A percentile compares a stretch with the other conserved stretches of the same genome.
Evolutionary conservation across 108 stramenopile species (phyloP).

Genomic region (Nitzschia sp.): DNA sequence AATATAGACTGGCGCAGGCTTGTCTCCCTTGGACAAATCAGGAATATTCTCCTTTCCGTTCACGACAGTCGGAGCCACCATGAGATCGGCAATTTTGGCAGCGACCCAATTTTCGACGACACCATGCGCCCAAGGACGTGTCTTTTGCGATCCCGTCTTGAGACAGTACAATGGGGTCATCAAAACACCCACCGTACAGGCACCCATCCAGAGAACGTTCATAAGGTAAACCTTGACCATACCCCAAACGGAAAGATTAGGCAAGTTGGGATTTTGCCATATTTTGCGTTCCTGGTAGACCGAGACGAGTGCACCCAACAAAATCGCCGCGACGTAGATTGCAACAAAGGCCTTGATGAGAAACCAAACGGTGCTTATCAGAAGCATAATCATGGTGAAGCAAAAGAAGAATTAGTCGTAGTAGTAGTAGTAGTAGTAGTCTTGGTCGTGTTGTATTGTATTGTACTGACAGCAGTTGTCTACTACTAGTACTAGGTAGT

Average conservation of each 20-base stretch:
- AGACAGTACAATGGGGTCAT: slow-evolving; percentile 45
- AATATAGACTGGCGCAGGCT: slow-evolving; percentile 72
- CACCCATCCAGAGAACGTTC: slow-evolving; percentile 70
- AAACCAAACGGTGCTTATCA: background rate
- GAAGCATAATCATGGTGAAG: background rate
- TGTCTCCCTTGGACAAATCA: background rate
- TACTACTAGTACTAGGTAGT: no score
- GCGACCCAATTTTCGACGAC: slow-evolving; percentile 38
- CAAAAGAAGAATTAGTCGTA: background rate
- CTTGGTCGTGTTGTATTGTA: no score
- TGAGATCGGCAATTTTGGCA: slow-evolving; percentile 9
- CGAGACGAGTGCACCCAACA: slow-evolving; percentile 20
- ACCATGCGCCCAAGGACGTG: slow-evolving; percentile 39
- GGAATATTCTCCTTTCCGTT: slow-evolving; percentile 63
- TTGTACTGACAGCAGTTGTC: no score
- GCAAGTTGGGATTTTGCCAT: slow-evolving; percentile 56
- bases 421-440: background rate
- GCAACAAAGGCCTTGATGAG: slow-evolving; percentile 2
- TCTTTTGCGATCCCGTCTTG: slow-evolving; percentile 20
- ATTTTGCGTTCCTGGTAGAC: slow-evolving; percentile 72
- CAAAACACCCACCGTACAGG: slow-evolving; percentile 49
- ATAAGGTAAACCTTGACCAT: slow-evolving; percentile 59
- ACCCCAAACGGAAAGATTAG: slow-evolving; percentile 54
- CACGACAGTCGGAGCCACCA: slow-evolving; percentile 61
- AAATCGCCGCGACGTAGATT: slow-evolving; percentile 8